These are phyloP conservation scores for Aristolochia californica DNA, from an alignment of 164 flowering plant genomes.

Conservation along the genomic window DNA sequence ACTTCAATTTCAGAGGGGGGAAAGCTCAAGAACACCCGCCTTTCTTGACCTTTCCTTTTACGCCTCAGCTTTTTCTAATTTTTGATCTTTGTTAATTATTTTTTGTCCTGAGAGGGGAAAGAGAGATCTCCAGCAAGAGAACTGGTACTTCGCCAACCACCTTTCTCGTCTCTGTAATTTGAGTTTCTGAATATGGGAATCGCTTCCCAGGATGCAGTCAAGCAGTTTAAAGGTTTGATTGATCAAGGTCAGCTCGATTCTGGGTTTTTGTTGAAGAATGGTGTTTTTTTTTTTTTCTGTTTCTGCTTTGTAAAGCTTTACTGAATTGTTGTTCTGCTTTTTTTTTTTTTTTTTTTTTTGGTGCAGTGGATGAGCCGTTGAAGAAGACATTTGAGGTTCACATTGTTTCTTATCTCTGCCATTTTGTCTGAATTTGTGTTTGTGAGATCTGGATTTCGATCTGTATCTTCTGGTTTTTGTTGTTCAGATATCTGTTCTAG, in stretches of 20 bases:
- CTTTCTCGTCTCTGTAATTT: not conserved
- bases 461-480: not conserved
- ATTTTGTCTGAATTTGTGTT: not conserved
- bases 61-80: not conserved
- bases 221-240: constrained; percentile 36
- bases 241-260: constrained; percentile 33
- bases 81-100: not conserved
- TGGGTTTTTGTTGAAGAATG: not conserved
- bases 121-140: not conserved
- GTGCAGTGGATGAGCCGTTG: constrained; percentile 24
- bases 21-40: not conserved
- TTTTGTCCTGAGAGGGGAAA: not conserved
- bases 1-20: constrained; percentile 1
- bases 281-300: not conserved
- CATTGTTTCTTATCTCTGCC: not conserved
- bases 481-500: not conserved
- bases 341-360: too few species aligned
- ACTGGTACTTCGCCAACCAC: not conserved
- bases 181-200: constrained; percentile 28
- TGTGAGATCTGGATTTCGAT: not conserved
- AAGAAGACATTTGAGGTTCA: constrained; percentile 25
- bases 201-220: constrained; percentile 37
- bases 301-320: not conserved
- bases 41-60: not conserved
- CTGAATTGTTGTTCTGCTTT: not conserved